A percentile compares a stretch with the other conserved stretches of the same genome.
These are phyloP conservation scores for Aeminium ludgeri DNA, from an alignment of 495 filamentous ascomycete species.

Conservation along the genomic window DNA sequence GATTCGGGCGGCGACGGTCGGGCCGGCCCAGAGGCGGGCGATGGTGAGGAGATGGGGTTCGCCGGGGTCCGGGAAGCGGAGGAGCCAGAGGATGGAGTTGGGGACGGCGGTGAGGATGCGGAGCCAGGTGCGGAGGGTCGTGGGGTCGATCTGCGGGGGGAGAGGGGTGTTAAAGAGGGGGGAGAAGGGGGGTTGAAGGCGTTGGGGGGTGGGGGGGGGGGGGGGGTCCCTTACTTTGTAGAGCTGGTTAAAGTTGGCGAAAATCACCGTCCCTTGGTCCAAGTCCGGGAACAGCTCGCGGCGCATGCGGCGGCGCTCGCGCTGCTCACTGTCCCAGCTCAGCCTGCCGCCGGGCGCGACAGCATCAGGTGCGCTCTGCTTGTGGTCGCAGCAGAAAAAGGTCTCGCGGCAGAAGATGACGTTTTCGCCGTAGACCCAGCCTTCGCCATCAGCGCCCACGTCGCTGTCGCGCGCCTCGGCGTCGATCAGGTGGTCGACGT, in stretches of 20 bases:
- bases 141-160: slow-evolving; percentile 69
- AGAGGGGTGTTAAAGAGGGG: too few species aligned
- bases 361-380: slow-evolving; percentile 72
- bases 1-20: slow-evolving; percentile 76
- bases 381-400: slow-evolving; percentile 97
- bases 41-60: slow-evolving; percentile 70
- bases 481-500: too few species aligned
- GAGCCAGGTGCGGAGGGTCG: slow-evolving; percentile 91
- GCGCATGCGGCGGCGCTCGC: slow-evolving; percentile 77
- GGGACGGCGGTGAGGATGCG: slow-evolving; percentile 77
- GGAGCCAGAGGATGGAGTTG: slow-evolving; percentile 85
- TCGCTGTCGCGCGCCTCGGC: slow-evolving; percentile 56
- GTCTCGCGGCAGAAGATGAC: slow-evolving; percentile 89
- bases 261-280: slow-evolving; percentile 69
- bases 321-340: slow-evolving; percentile 75
- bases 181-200: too few species aligned
- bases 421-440: slow-evolving; percentile 96
- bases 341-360: slow-evolving; percentile 39
- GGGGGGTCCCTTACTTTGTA: slow-evolving; percentile 67
- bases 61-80: slow-evolving; percentile 89
- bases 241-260: slow-evolving; percentile 97
- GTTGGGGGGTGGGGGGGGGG: not conserved
- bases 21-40: slow-evolving; percentile 67
- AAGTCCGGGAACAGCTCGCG: slow-evolving; percentile 84
- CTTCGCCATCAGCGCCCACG: slow-evolving; percentile 41